Percentiles rank a stretch among this genome's conserved stretches.
Evolutionary conservation across 129 eudicot genomes (phyloP).

Genomic region (Pulicaria dysenterica): DNA sequence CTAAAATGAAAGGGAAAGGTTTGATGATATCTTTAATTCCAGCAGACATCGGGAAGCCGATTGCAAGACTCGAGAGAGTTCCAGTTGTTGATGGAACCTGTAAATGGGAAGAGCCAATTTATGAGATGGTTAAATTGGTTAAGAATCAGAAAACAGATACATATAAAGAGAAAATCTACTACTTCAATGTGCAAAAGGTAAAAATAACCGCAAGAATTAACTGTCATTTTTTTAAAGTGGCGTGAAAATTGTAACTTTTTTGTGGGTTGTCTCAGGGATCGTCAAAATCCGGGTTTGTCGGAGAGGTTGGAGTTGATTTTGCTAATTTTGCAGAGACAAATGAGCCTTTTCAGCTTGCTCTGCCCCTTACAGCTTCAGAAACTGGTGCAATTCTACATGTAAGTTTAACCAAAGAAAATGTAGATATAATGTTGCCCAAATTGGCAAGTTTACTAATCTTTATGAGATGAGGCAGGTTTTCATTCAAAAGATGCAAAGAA

Average conservation of each 20-base stretch:
- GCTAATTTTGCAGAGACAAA: conserved; percentile 78
- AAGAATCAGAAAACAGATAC: conserved; percentile 64
- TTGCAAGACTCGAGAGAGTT: conserved; percentile 63
- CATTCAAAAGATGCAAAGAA: conserved; percentile 70
- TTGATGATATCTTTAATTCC: conserved; percentile 85
- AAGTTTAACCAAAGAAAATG: conserved; percentile 27
- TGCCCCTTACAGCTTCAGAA: conserved; percentile 62
- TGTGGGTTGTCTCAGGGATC: conserved; percentile 66
- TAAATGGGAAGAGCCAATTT: conserved; percentile 78
- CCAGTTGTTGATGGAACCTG: conserved; percentile 73
- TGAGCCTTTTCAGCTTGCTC: conserved; percentile 55
- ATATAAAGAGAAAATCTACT: conserved; percentile 64
- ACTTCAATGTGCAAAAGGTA: conserved; percentile 75
- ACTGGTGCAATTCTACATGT: conserved; percentile 86
- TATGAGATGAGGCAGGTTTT: conserved; percentile 56
- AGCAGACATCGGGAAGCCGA: conserved; percentile 79
- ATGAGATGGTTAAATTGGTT: conserved; percentile 72
- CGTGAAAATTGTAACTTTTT: neutral
- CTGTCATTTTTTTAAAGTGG: neutral
- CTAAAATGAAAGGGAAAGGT: conserved; percentile 64
- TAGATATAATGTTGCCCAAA: neutral
- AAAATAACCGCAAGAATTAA: conserved; percentile 15
- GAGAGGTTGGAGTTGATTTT: conserved; percentile 80
- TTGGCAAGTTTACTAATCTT: conserved; percentile 8
- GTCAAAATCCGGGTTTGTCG: conserved; percentile 73